A percentile compares a stretch with the other conserved stretches of the same genome.
Conservation (phyloP, 176 grass and related monocot species). For the Pontederia crassipes region DNA sequence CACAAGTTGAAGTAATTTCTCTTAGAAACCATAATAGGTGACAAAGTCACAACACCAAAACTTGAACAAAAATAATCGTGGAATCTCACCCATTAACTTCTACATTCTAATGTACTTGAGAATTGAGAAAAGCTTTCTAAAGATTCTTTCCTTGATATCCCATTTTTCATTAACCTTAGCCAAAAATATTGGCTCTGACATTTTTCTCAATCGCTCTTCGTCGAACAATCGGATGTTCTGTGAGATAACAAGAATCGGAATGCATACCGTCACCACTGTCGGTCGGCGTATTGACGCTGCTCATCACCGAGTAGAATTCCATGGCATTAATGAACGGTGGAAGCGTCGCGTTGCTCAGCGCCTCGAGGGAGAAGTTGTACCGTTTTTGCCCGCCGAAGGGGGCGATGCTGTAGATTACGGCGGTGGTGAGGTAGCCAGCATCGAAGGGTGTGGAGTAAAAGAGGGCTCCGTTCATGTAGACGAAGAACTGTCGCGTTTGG, state of each 20-base stretch:
- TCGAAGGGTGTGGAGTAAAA: not conserved
- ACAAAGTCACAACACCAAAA: too few species aligned
- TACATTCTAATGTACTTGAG: too few species aligned
- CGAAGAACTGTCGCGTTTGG: slow-evolving; percentile 11
- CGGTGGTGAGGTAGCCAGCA: slow-evolving; percentile 20
- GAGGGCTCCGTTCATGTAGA: not conserved
- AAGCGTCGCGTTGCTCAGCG: slow-evolving; percentile 16
- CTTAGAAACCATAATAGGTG: too few species aligned
- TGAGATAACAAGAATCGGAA: too few species aligned
- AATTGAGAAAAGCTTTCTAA: too few species aligned
- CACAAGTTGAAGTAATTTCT: too few species aligned
- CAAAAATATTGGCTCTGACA: too few species aligned
- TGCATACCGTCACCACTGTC: not conserved
- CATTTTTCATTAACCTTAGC: too few species aligned
- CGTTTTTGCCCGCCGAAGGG: not conserved
- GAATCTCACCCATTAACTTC: too few species aligned
- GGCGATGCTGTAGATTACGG: slow-evolving; percentile 5
- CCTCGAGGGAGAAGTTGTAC: slow-evolving; percentile 23
- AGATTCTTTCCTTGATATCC: too few species aligned
- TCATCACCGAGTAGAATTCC: slow-evolving; percentile 23
- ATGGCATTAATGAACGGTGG: slow-evolving; percentile 28
- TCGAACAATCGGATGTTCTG: not conserved
- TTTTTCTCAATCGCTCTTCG: not conserved
- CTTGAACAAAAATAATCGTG: too few species aligned
- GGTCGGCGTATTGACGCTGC: slow-evolving; percentile 3